These are phyloP conservation scores for Macrocystidia cucumis DNA, from an alignment of 1,284 basidiomycete species.

Conservation along the genomic window DNA sequence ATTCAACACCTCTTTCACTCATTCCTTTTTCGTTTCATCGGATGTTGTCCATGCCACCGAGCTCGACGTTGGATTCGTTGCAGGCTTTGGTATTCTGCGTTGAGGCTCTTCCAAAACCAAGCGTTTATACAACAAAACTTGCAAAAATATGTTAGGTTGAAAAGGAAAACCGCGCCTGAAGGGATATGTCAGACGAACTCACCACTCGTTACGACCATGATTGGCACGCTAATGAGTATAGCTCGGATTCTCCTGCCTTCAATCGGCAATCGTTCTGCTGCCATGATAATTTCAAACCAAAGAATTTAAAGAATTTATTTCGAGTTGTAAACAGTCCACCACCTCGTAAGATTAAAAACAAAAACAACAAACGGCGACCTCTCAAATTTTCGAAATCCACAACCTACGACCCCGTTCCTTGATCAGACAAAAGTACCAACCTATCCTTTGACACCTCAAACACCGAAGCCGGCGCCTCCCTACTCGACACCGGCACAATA, in stretches of 20 bases:
- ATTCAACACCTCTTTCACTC: no score
- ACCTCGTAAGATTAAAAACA: not conserved
- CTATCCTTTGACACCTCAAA: conserved; percentile 16
- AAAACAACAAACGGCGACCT: conserved; percentile 1
- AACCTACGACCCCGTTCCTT: not conserved
- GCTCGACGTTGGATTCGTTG: conserved; percentile 8
- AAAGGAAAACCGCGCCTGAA: not conserved
- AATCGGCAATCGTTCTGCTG: conserved; percentile 16
- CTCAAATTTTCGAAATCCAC: no score
- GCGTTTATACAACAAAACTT: conserved; percentile 62
- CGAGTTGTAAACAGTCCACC: no score
- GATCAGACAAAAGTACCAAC: no score
- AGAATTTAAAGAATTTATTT: no score
- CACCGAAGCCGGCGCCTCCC: conserved; percentile 16
- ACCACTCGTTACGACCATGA: conserved; percentile 31
- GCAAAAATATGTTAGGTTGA: not conserved
- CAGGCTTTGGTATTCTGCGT: conserved; percentile 23
- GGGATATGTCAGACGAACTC: conserved; percentile 3
- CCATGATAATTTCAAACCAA: not conserved
- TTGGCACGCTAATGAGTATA: conserved; percentile 53
- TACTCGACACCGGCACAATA: conserved; percentile 21
- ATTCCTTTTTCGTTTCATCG: no score
- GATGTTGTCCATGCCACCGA: no score
- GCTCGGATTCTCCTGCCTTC: conserved; percentile 49
- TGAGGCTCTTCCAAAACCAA: conserved; percentile 56